Evolutionary conservation across 2,329 filamentous ascomycete species (phyloP).

Genomic region (Cladosporium sp.): DNA sequence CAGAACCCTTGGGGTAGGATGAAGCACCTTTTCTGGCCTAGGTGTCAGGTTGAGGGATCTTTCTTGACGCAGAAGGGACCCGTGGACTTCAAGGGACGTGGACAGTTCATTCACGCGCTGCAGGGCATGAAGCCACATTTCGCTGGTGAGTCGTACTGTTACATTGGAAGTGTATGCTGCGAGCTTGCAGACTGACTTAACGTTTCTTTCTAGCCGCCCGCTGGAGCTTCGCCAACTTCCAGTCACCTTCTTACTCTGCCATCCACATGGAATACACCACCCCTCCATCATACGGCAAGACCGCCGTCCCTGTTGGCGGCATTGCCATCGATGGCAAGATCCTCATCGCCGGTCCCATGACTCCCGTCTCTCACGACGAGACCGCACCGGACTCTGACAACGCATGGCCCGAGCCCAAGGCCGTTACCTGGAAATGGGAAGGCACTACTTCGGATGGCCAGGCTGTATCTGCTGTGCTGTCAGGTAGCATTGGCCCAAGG

Average conservation of each 20-base stretch:
- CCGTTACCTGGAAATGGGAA: slow-evolving; percentile 73
- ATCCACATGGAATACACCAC: slow-evolving; percentile 96
- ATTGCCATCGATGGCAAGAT: slow-evolving; percentile 81
- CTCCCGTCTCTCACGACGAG: slow-evolving; percentile 67
- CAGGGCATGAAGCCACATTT: slow-evolving; percentile 99
- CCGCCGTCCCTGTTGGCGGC: slow-evolving; percentile 77
- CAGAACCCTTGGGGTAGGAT: slow-evolving; percentile 87
- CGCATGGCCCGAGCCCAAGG: slow-evolving; percentile 84
- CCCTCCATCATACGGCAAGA: slow-evolving; percentile 86
- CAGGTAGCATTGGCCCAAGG: slow-evolving; percentile 66
- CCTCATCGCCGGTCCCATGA: slow-evolving; percentile 67
- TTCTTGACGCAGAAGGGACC: slow-evolving; percentile 81
- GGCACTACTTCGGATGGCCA: slow-evolving; percentile 59
- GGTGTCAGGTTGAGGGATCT: slow-evolving; percentile 76
- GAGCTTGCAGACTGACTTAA: neutral
- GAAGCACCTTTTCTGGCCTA: slow-evolving; percentile 92
- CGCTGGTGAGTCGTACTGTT: slow-evolving; percentile 57
- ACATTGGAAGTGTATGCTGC: neutral
- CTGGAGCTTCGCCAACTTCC: slow-evolving; percentile 95
- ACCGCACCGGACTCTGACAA: slow-evolving; percentile 72
- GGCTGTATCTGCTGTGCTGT: slow-evolving; percentile 66
- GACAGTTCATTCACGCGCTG: slow-evolving; percentile 78
- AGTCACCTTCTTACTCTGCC: slow-evolving; percentile 81
- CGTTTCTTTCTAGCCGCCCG: slow-evolving; percentile 58
- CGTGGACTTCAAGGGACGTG: slow-evolving; percentile 77